phyloP scores from a whole-genome alignment of 768 basidiomycete genomes.

The Mycena maculata region DNA sequence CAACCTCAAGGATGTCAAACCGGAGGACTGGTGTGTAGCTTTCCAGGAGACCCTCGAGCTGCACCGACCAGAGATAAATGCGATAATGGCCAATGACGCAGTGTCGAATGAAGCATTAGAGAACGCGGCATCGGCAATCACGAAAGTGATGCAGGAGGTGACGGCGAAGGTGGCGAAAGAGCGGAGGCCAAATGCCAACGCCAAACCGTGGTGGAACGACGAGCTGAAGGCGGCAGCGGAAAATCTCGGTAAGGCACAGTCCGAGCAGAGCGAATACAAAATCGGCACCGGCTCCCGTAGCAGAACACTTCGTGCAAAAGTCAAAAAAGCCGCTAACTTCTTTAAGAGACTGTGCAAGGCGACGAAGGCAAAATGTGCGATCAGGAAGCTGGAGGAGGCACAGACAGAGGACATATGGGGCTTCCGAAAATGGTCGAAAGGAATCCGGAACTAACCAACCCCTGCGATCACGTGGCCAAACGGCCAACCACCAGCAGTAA shows the following conservation, averaged over 20 bases:
- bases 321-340: slow-evolving; percentile 27
- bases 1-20: slow-evolving; percentile 6
- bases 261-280: slow-evolving; percentile 6
- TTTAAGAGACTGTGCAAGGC: slow-evolving; percentile 35
- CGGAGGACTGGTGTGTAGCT: background rate
- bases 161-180: slow-evolving; percentile 5
- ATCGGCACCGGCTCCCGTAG: background rate
- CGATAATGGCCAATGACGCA: background rate
- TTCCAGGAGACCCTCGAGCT: background rate
- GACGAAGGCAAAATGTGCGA: slow-evolving; percentile 39
- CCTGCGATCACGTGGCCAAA: slow-evolving; percentile 34
- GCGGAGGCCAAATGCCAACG: background rate
- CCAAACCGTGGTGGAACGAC: slow-evolving; percentile 39
- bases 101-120: background rate
- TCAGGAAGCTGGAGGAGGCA: slow-evolving; percentile 24
- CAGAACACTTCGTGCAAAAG: slow-evolving; percentile 15
- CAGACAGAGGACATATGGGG: slow-evolving; percentile 38
- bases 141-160: background rate
- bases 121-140: background rate
- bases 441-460: slow-evolving; percentile 39
- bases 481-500: slow-evolving; percentile 28
- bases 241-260: slow-evolving; percentile 18
- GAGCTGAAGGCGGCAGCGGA: slow-evolving; percentile 26
- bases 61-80: background rate
- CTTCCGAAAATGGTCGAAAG: slow-evolving; percentile 40